These are phyloP conservation scores for Penicillium palitans DNA, from an alignment of 2,329 filamentous ascomycete genomes.

Conservation along the genomic window DNA sequence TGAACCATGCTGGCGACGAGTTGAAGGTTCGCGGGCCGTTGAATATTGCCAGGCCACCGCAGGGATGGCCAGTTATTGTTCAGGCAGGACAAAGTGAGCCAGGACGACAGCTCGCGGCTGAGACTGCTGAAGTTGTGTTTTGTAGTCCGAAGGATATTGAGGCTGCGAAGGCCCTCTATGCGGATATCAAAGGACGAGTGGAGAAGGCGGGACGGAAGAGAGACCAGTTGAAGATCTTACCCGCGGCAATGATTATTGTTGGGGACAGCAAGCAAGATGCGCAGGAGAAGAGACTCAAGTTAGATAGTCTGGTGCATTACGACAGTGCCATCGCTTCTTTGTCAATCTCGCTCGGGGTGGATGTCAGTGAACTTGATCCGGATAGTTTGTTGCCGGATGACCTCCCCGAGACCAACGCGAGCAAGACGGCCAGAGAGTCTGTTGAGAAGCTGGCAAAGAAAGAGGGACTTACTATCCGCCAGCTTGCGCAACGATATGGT, in stretches of 20 bases:
- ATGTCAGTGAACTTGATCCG: constrained; percentile 52
- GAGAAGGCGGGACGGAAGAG: constrained; percentile 48
- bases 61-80: constrained; percentile 59
- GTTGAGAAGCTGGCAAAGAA: constrained; percentile 49
- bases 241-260: constrained; percentile 53
- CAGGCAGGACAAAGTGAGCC: constrained; percentile 57
- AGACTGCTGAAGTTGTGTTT: constrained; percentile 57
- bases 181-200: constrained; percentile 53
- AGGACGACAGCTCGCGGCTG: constrained; percentile 53
- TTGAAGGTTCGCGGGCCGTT: constrained; percentile 51
- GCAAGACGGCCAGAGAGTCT: constrained; percentile 50
- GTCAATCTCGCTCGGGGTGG: constrained; percentile 50
- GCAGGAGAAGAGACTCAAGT: constrained; percentile 48
- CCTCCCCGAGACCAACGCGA: constrained; percentile 56
- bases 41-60: constrained; percentile 55
- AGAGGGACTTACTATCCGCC: constrained; percentile 52
- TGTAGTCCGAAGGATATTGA: constrained; percentile 52
- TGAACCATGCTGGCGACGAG: constrained; percentile 54
- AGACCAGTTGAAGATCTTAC: constrained; percentile 54
- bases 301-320: constrained; percentile 57
- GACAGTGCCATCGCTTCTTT: constrained; percentile 57
- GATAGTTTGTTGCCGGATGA: constrained; percentile 52
- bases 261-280: constrained; percentile 54
- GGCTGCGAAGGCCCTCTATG: constrained; percentile 51
- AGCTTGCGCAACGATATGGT: constrained; percentile 54